These are phyloP conservation scores for Penicillium vulpinum DNA, from an alignment of 2,329 filamentous ascomycete genomes.

Conservation along the genomic window DNA sequence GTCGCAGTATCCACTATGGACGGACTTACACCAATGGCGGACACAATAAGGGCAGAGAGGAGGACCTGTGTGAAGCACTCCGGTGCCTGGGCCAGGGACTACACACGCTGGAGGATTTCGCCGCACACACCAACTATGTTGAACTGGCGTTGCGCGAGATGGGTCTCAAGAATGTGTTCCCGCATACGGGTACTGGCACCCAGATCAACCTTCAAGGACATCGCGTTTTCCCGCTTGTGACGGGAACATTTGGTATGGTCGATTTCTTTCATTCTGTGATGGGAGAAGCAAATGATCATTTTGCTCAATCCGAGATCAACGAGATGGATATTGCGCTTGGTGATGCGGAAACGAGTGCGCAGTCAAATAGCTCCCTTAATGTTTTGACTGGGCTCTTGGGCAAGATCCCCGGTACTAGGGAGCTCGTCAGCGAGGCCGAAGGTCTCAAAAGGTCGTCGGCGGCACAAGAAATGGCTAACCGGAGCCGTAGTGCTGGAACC, in stretches of 20 bases:
- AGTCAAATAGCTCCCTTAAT: conserved; percentile 44
- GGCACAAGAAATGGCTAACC: conserved; percentile 63
- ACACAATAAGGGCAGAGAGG: conserved; percentile 64
- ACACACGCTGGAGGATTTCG: conserved; percentile 76
- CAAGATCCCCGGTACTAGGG: conserved; percentile 72
- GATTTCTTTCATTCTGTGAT: conserved; percentile 80
- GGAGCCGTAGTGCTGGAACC: conserved; percentile 33
- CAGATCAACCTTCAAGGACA: conserved; percentile 67
- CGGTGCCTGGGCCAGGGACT: conserved; percentile 73
- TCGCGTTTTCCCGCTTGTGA: conserved; percentile 72
- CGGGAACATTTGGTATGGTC: conserved; percentile 72
- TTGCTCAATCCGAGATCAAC: conserved; percentile 81
- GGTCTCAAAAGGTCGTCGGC: conserved; percentile 62
- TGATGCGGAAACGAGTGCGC: conserved; percentile 60
- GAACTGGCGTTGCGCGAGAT: conserved; percentile 75
- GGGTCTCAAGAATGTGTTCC: conserved; percentile 67
- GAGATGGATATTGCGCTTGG: conserved; percentile 74
- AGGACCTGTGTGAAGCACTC: conserved; percentile 77
- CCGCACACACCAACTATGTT: conserved; percentile 80
- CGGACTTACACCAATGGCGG: conserved; percentile 70
- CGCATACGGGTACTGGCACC: conserved; percentile 68
- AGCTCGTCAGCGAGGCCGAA: conserved; percentile 66
- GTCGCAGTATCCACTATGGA: conserved; percentile 74
- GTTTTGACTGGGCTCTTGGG: conserved; percentile 72
- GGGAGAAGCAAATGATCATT: conserved; percentile 77